phyloP scores from a whole-genome alignment of 768 basidiomycete species.

The Calocera viscosa region DNA sequence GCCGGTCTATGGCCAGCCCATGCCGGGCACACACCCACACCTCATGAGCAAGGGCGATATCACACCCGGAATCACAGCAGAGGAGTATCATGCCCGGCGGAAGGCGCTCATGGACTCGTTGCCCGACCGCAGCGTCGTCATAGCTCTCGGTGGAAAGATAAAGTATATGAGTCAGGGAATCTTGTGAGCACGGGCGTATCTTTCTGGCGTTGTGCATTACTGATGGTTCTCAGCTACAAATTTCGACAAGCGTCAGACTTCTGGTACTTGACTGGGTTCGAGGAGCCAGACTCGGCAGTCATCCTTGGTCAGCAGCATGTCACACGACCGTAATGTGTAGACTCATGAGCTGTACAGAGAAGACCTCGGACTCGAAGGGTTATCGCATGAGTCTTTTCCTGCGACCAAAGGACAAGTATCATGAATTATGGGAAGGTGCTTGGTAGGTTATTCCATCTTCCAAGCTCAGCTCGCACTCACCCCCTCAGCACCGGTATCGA shows the following conservation, averaged over 20 bases:
- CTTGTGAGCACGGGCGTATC: too few relatives aligned
- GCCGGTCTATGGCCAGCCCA: constrained; percentile 67
- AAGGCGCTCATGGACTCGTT: constrained; percentile 57
- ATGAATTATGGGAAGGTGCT: constrained; percentile 90
- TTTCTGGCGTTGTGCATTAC: too few relatives aligned
- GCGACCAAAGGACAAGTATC: constrained; percentile 53
- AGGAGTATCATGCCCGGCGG: constrained; percentile 67
- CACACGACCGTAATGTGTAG: not conserved
- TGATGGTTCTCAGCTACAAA: constrained; percentile 95
- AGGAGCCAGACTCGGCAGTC: constrained; percentile 83
- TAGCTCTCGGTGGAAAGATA: constrained; percentile 63
- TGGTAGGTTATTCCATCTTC: constrained; percentile 30
- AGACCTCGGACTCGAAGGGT: constrained; percentile 53
- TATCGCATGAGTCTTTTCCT: constrained; percentile 83
- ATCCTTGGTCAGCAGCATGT: constrained; percentile 47
- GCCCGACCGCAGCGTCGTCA: constrained; percentile 59
- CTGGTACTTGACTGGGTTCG: constrained; percentile 93
- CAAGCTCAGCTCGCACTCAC: constrained; percentile 5
- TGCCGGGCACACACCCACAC: constrained; percentile 68
- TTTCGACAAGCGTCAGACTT: constrained; percentile 87
- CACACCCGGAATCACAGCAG: constrained; percentile 65
- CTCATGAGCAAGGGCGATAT: constrained; percentile 57
- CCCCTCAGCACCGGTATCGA: constrained; percentile 45
- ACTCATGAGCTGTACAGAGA: constrained; percentile 37
- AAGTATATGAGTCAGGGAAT: constrained; percentile 77